phyloP scores from a whole-genome alignment of 2,329 filamentous ascomycete genomes.

The Colletotrichum sojae region DNA sequence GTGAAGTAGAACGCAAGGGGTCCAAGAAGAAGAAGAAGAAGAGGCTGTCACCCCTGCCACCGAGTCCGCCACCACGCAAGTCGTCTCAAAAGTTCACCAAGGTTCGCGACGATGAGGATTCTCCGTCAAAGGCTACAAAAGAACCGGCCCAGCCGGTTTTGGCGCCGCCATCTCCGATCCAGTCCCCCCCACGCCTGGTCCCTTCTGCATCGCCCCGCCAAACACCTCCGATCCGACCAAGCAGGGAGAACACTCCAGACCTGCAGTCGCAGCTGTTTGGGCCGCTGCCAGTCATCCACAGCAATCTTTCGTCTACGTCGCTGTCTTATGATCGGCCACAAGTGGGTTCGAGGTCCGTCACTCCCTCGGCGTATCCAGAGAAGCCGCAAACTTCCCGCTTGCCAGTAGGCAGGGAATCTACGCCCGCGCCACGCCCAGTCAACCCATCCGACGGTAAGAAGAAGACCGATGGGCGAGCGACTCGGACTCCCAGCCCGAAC shows the following conservation, averaged over 20 bases:
- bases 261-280: slow-evolving; percentile 70
- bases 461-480: slow-evolving; percentile 46
- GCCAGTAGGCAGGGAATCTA: slow-evolving; percentile 53
- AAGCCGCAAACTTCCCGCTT: slow-evolving; percentile 46
- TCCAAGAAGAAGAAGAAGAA: slow-evolving; percentile 62
- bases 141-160: slow-evolving; percentile 45
- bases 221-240: slow-evolving; percentile 72
- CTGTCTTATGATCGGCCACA: slow-evolving; percentile 58
- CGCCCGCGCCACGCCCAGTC: slow-evolving; percentile 47
- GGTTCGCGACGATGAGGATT: slow-evolving; percentile 53
- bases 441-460: slow-evolving; percentile 43
- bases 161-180: slow-evolving; percentile 43
- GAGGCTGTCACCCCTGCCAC: slow-evolving; percentile 63
- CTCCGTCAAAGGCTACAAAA: slow-evolving; percentile 56
- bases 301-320: slow-evolving; percentile 68
- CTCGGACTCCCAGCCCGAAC: slow-evolving; percentile 69
- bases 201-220: slow-evolving; percentile 50
- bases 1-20: slow-evolving; percentile 60
- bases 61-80: slow-evolving; percentile 74
- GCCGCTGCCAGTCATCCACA: slow-evolving; percentile 71
- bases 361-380: slow-evolving; percentile 51
- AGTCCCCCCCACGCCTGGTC: slow-evolving; percentile 44
- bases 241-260: slow-evolving; percentile 76
- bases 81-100: slow-evolving; percentile 70
- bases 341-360: slow-evolving; percentile 50